Evolutionary conservation across 495 filamentous ascomycete genomes (phyloP).

Genomic region (Penicillium soppii): DNA sequence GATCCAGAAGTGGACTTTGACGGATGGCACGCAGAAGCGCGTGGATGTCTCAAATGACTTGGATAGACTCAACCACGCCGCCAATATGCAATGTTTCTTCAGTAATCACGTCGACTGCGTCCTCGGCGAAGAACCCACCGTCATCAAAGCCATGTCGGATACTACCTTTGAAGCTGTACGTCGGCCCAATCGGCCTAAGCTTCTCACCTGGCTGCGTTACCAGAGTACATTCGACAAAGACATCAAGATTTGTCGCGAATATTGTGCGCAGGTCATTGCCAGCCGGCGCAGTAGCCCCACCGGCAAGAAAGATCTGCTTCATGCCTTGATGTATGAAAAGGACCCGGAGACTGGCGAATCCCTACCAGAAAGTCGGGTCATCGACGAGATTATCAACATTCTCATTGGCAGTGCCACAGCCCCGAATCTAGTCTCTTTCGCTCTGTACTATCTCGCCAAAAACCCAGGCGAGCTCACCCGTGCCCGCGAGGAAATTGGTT

Average conservation of each 20-base stretch:
- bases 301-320: conserved; percentile 61
- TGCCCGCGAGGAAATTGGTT: conserved; percentile 44
- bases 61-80: conserved; percentile 68
- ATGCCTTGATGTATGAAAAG: conserved; percentile 64
- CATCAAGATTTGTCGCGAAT: conserved; percentile 56
- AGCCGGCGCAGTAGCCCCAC: conserved; percentile 51
- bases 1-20: conserved; percentile 62
- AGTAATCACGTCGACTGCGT: conserved; percentile 36
- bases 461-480: conserved; percentile 34
- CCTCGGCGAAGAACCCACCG: conserved; percentile 22
- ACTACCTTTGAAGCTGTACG: conserved; percentile 45
- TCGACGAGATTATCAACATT: conserved; percentile 63
- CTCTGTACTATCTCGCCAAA: conserved; percentile 45
- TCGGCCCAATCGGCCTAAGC: conserved; percentile 37
- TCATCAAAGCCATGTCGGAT: conserved; percentile 40
- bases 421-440: conserved; percentile 44
- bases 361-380: conserved; percentile 59
- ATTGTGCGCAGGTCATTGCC: conserved; percentile 58
- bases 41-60: conserved; percentile 68
- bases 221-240: conserved; percentile 52
- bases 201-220: conserved; percentile 41
- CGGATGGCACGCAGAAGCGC: conserved; percentile 46
- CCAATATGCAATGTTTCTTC: conserved; percentile 64
- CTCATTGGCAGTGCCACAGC: conserved; percentile 47
- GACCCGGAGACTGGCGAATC: conserved; percentile 65